Conservation (phyloP, 2,329 filamentous ascomycete genomes). For the Cadophora sp. region DNA sequence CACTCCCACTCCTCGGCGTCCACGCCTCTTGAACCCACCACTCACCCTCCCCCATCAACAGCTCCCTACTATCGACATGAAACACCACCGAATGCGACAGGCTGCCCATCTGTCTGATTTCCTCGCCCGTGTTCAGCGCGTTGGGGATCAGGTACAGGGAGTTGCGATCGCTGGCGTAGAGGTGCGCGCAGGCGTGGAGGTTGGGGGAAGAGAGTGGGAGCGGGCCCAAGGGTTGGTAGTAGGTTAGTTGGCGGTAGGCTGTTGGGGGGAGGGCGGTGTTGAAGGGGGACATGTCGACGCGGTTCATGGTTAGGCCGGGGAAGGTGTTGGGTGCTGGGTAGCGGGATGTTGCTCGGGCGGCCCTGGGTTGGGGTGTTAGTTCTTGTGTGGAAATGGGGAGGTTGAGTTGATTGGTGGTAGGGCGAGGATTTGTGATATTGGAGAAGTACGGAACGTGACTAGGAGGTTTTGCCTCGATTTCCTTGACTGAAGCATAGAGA, state of each 20-base stretch:
- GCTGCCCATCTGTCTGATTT: slow-evolving; percentile 53
- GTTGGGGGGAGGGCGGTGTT: slow-evolving; percentile 45
- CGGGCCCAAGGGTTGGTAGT: slow-evolving; percentile 54
- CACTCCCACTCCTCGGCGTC: slow-evolving; percentile 52
- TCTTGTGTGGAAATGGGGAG: neutral
- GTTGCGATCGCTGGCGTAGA: slow-evolving; percentile 63
- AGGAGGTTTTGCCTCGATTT: too few species aligned
- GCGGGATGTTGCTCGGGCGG: slow-evolving; percentile 3
- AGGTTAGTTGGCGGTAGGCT: slow-evolving; percentile 51
- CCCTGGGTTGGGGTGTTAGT: slow-evolving; percentile 14
- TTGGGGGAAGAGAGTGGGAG: slow-evolving; percentile 53
- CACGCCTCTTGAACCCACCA: slow-evolving; percentile 59
- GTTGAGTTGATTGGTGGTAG: neutral
- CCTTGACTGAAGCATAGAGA: too few species aligned
- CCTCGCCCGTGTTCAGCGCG: slow-evolving; percentile 51
- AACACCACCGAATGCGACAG: slow-evolving; percentile 56
- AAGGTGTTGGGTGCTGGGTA: slow-evolving; percentile 32
- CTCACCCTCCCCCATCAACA: slow-evolving; percentile 47
- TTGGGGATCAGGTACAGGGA: slow-evolving; percentile 59
- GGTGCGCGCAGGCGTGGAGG: slow-evolving; percentile 62
- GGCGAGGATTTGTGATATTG: too few species aligned
- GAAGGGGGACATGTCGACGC: slow-evolving; percentile 58
- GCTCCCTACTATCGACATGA: slow-evolving; percentile 49
- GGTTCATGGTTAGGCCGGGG: slow-evolving; percentile 52
- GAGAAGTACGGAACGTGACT: too few species aligned